phyloP scores from a whole-genome alignment of 2,329 filamentous ascomycete species.

The Clarireedia homoeocarpa region DNA sequence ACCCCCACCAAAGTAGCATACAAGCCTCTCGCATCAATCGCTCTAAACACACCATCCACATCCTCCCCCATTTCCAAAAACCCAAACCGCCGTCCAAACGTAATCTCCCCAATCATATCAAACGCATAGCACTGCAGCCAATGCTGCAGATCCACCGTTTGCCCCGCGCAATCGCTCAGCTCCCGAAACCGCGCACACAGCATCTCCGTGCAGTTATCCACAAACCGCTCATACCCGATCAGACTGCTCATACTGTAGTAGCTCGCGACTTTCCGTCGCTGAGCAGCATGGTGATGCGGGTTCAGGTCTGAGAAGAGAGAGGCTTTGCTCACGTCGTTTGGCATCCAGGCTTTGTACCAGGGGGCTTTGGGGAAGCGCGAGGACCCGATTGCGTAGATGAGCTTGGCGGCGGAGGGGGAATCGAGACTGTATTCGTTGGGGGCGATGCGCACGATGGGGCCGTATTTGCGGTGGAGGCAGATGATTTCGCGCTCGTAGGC shows the following conservation, averaged over 20 bases:
- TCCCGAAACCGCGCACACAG: constrained; percentile 33
- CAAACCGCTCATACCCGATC: constrained; percentile 40
- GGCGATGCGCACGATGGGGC: constrained; percentile 41
- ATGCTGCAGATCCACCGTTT: constrained; percentile 33
- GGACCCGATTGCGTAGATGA: constrained; percentile 34
- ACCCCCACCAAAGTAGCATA: constrained; percentile 37
- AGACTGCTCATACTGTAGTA: constrained; percentile 42
- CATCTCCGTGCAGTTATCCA: constrained; percentile 39
- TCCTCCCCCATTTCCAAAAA: constrained; percentile 41
- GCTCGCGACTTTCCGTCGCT: constrained; percentile 35
- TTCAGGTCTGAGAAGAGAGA: constrained; percentile 31
- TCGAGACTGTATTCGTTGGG: constrained; percentile 41
- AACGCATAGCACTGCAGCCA: constrained; percentile 43
- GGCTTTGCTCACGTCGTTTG: constrained; percentile 13
- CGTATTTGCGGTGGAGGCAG: constrained; percentile 37
- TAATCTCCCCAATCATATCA: constrained; percentile 45
- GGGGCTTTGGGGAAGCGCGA: constrained; percentile 11
- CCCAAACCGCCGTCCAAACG: constrained; percentile 34
- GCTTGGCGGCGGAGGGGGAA: constrained; percentile 34
- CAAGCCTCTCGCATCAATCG: constrained; percentile 29
- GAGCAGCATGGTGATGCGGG: constrained; percentile 31
- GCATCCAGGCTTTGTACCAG: constrained; percentile 25
- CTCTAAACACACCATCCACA: constrained; percentile 35
- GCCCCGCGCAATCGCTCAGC: constrained; percentile 25
- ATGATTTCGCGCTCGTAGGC: constrained; percentile 13